Evolutionary conservation across 805 yeast genomes (phyloP).

Genomic region (Candida namnaoensis): DNA sequence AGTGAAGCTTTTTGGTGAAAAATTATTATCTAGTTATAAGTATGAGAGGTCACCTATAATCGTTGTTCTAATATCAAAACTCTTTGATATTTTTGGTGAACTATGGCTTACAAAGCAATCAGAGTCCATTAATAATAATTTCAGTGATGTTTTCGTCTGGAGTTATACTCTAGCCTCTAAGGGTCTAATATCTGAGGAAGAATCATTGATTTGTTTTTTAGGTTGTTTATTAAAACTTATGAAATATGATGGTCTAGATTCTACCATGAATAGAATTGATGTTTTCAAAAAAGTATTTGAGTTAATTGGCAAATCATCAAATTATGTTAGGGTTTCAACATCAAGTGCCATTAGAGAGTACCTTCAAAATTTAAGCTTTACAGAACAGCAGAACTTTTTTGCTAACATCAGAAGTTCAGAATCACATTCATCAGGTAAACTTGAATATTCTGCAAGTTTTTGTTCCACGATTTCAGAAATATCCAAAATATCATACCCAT

Average conservation of each 20-base stretch:
- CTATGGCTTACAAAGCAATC: conserved; percentile 18
- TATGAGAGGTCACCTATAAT: conserved; percentile 33
- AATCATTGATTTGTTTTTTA: conserved; percentile 22
- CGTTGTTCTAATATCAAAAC: conserved; percentile 21
- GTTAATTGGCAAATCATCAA: conserved; percentile 5
- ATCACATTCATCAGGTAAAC: too few species aligned
- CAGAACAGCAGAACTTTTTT: too few species aligned
- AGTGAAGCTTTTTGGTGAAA: conserved; percentile 10
- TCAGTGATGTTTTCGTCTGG: conserved; percentile 40
- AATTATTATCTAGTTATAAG: conserved; percentile 16
- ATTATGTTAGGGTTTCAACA: conserved; percentile 2
- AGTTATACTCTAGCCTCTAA: conserved; percentile 30
- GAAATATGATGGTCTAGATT: conserved; percentile 11
- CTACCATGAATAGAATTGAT: too few species aligned
- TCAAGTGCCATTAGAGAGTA: neutral
- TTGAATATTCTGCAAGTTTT: too few species aligned
- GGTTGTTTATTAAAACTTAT: conserved; percentile 24
- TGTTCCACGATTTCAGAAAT: too few species aligned
- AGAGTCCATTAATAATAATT: conserved; percentile 28
- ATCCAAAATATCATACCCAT: too few species aligned
- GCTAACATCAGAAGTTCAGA: too few species aligned
- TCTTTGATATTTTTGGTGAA: conserved; percentile 18
- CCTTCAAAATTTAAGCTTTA: neutral
- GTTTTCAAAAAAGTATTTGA: neutral
- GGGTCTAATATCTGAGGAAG: conserved; percentile 29